Conservation (phyloP, 345 rosid species). For the Syzygium grande region DNA sequence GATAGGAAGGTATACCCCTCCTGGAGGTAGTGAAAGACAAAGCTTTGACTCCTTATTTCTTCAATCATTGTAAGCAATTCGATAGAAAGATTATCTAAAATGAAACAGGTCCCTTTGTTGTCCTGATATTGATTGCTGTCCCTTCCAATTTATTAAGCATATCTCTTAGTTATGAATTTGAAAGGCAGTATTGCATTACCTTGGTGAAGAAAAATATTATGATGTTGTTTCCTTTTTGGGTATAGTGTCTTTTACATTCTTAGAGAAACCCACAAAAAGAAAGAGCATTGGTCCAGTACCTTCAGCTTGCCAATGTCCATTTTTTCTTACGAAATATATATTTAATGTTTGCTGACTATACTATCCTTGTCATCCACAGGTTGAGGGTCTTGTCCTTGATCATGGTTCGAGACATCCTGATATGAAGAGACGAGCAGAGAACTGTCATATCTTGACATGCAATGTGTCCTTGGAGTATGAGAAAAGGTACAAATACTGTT, state of each 20-base stretch:
- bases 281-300: neutral
- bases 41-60: neutral
- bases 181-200: neutral
- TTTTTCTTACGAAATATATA: neutral
- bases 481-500: constrained; percentile 50
- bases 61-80: neutral
- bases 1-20: neutral
- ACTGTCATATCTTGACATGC: constrained; percentile 88
- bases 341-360: neutral
- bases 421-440: constrained; percentile 95
- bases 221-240: neutral
- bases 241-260: neutral
- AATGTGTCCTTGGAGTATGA: constrained; percentile 94
- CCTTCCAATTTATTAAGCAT: neutral
- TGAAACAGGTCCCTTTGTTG: neutral
- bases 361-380: constrained; percentile 28
- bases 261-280: neutral
- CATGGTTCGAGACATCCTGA: constrained; percentile 99
- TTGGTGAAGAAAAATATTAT: neutral
- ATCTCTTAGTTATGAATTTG: neutral
- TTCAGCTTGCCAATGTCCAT: neutral
- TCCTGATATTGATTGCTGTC: neutral
- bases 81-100: neutral
- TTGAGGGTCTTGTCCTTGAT: constrained; percentile 97
- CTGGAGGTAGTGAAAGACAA: neutral